Conservation (phyloP, 2,329 filamentous ascomycete species). For the Emergomyces pasteurianus region DNA sequence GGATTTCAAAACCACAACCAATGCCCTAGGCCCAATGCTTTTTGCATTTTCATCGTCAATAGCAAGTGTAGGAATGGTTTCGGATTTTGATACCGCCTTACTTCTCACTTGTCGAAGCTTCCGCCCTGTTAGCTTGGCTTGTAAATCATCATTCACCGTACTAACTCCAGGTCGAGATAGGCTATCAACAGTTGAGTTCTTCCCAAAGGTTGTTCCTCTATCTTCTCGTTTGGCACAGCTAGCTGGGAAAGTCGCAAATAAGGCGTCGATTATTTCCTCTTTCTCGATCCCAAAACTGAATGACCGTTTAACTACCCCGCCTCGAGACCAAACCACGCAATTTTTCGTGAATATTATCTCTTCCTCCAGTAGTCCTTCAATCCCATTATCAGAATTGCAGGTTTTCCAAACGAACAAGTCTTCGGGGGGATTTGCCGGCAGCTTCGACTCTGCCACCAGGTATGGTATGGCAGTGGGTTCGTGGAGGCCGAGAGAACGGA, state of each 20-base stretch:
- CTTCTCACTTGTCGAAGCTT: constrained; percentile 9
- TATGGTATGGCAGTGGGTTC: constrained; percentile 73
- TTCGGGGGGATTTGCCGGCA: constrained; percentile 54
- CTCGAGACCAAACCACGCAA: constrained; percentile 81
- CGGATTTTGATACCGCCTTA: constrained; percentile 3
- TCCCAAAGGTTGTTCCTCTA: not conserved
- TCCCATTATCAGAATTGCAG: constrained; percentile 35
- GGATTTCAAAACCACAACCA: constrained; percentile 84
- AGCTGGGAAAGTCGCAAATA: constrained; percentile 71
- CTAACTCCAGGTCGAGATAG: not conserved
- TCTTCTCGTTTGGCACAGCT: constrained; percentile 14
- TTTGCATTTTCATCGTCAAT: constrained; percentile 24
- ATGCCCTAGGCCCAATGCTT: constrained; percentile 42
- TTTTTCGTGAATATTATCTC: constrained; percentile 65
- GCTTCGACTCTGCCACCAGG: constrained; percentile 66
- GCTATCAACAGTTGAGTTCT: not conserved
- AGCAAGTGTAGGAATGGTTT: constrained; percentile 7
- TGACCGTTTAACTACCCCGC: constrained; percentile 69
- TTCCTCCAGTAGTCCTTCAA: constrained; percentile 48
- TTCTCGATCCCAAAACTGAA: constrained; percentile 81
- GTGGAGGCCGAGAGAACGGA: constrained; percentile 85
- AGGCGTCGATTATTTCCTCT: constrained; percentile 71
- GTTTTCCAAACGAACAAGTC: constrained; percentile 65
- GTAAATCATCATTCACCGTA: not conserved
- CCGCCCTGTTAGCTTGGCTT: constrained; percentile 2